phyloP scores from a whole-genome alignment of 192 early-diverging fungal genomes.

The Chytriomyces hyalinus region DNA sequence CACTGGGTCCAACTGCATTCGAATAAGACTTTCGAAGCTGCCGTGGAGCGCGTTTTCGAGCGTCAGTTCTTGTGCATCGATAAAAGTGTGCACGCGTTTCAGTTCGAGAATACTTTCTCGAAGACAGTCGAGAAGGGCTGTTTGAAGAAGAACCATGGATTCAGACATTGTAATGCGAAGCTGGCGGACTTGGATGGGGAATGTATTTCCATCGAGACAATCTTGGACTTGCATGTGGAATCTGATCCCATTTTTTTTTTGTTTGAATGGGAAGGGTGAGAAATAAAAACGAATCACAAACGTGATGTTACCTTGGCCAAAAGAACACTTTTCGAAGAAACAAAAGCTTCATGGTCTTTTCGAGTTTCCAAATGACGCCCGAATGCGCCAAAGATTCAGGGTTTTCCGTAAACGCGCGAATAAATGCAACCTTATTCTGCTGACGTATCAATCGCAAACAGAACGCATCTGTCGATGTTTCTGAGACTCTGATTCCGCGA shows the following conservation, averaged over 20 bases:
- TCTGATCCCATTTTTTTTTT: slow-evolving; percentile 43
- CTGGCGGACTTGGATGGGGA: slow-evolving; percentile 20
- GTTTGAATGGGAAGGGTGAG: slow-evolving; percentile 11
- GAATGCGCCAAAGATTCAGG: slow-evolving; percentile 73
- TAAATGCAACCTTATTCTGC: slow-evolving; percentile 80
- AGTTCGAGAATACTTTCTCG: slow-evolving; percentile 79
- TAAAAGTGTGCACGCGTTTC: slow-evolving; percentile 42
- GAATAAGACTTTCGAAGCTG: slow-evolving; percentile 82
- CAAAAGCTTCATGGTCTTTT: slow-evolving; percentile 82
- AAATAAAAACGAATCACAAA: neutral
- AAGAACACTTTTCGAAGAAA: slow-evolving; percentile 80
- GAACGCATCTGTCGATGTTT: slow-evolving; percentile 86
- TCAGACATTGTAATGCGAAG: slow-evolving; percentile 71
- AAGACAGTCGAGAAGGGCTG: slow-evolving; percentile 83
- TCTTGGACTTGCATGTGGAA: slow-evolving; percentile 71
- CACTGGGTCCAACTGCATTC: slow-evolving; percentile 77
- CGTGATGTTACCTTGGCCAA: slow-evolving; percentile 80
- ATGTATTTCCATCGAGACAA: slow-evolving; percentile 50
- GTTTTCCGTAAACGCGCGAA: slow-evolving; percentile 91
- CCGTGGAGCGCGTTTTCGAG: slow-evolving; percentile 85
- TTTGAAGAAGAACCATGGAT: slow-evolving; percentile 84
- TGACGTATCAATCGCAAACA: slow-evolving; percentile 82
- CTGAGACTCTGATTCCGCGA: slow-evolving; percentile 59
- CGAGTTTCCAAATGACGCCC: slow-evolving; percentile 83
- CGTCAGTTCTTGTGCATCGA: slow-evolving; percentile 78